Evolutionary conservation across 306 rosid species (phyloP).

Genomic region (Vachellia pachyceras): DNA sequence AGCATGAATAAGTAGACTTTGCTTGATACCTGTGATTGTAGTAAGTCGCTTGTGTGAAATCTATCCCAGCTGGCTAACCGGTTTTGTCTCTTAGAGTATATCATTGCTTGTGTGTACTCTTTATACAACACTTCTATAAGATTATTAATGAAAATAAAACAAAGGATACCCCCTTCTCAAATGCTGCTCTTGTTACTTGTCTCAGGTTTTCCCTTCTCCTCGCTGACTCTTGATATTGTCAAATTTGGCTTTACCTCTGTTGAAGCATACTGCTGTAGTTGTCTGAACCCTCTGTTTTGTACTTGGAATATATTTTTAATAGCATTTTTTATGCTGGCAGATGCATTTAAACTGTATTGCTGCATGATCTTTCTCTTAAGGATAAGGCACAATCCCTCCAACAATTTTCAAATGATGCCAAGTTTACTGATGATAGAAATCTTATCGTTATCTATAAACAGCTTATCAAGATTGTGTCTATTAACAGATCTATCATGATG

Average conservation of each 20-base stretch:
- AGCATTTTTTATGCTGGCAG: conserved; percentile 2
- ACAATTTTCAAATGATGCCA: neutral
- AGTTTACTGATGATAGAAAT: neutral
- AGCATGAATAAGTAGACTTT: neutral
- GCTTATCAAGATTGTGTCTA: neutral
- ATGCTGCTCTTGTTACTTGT: neutral
- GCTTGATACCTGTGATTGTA: neutral
- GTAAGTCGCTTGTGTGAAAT: neutral
- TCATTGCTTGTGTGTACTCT: neutral
- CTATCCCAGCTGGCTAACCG: neutral
- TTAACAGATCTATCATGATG: neutral
- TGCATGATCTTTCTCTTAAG: neutral
- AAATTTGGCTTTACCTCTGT: neutral
- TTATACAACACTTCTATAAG: neutral
- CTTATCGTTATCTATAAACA: conserved; percentile 5
- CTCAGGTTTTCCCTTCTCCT: neutral
- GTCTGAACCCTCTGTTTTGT: neutral
- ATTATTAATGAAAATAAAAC: neutral
- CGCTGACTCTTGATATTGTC: neutral
- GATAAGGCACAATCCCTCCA: neutral
- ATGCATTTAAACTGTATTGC: neutral
- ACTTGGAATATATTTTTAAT: neutral
- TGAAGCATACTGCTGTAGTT: neutral
- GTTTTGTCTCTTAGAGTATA: neutral
- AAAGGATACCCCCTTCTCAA: neutral